These are phyloP conservation scores for Penicillium sp. DNA, from an alignment of 2,329 filamentous ascomycete genomes.

Conservation along the genomic window DNA sequence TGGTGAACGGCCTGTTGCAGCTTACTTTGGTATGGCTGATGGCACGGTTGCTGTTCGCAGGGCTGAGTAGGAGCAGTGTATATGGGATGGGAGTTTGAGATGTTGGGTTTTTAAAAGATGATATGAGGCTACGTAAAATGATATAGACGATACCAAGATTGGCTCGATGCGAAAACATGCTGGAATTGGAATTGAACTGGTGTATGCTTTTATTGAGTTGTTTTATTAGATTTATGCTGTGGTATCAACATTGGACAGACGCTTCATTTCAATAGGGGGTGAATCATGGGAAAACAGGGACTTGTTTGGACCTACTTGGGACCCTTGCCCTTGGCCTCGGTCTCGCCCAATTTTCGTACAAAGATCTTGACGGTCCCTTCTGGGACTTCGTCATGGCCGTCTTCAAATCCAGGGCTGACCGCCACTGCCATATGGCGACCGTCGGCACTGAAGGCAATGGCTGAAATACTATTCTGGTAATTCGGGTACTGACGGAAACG, in stretches of 20 bases:
- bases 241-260: constrained; percentile 18
- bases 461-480: constrained; percentile 72
- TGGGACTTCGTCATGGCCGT: constrained; percentile 72
- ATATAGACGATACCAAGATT: constrained; percentile 26
- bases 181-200: no score
- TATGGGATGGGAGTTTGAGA: background rate
- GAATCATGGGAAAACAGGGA: constrained; percentile 9
- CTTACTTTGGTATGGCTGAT: constrained; percentile 89
- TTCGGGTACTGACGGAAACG: constrained; percentile 86
- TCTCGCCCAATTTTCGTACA: constrained; percentile 78
- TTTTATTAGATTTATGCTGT: constrained; percentile 18
- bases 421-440: constrained; percentile 76
- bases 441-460: constrained; percentile 70
- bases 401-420: constrained; percentile 81
- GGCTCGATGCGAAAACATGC: no score
- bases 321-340: constrained; percentile 81
- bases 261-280: constrained; percentile 13
- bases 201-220: constrained; percentile 1
- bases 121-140: constrained; percentile 13
- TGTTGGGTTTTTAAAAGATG: background rate
- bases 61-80: constrained; percentile 32
- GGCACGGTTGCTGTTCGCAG: constrained; percentile 60
- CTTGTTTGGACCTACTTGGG: constrained; percentile 52
- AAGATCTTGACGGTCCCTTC: constrained; percentile 72
- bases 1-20: constrained; percentile 86